Conservation (phyloP, 139 green algal species). For the Astrephomene gubernaculifera region DNA sequence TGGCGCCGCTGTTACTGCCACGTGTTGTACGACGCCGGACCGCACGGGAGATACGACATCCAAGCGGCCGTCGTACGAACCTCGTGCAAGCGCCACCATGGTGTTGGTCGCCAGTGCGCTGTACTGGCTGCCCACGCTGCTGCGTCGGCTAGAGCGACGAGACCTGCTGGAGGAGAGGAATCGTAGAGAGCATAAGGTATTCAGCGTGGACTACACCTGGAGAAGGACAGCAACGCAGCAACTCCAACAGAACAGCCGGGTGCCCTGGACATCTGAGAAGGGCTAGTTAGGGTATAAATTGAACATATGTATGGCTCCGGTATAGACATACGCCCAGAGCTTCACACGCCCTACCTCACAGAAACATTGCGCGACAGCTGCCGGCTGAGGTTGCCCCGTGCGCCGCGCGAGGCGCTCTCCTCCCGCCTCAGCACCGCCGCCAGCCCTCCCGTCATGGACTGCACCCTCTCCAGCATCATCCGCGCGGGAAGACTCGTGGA, state of each 20-base stretch:
- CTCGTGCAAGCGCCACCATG: constrained; percentile 14
- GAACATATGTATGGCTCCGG: too few species aligned
- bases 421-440: constrained; percentile 23
- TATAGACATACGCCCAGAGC: background rate
- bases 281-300: too few species aligned
- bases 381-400: background rate
- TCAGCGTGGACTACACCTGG: too few species aligned
- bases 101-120: constrained; percentile 10
- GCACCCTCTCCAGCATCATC: background rate
- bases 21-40: too few species aligned
- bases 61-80: constrained; percentile 3
- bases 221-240: too few species aligned
- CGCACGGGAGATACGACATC: too few species aligned
- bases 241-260: too few species aligned
- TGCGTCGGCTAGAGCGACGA: constrained; percentile 6
- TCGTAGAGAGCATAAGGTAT: background rate
- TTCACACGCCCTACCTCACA: background rate
- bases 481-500: background rate
- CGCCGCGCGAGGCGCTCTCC: constrained; percentile 1
- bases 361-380: constrained; percentile 4
- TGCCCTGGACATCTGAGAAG: too few species aligned
- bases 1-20: too few species aligned
- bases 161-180: background rate
- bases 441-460: constrained; percentile 16
- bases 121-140: constrained; percentile 29